Base-by-base conservation (phyloP, 805 yeast species). In the Ogataea paraovalis region DNA sequence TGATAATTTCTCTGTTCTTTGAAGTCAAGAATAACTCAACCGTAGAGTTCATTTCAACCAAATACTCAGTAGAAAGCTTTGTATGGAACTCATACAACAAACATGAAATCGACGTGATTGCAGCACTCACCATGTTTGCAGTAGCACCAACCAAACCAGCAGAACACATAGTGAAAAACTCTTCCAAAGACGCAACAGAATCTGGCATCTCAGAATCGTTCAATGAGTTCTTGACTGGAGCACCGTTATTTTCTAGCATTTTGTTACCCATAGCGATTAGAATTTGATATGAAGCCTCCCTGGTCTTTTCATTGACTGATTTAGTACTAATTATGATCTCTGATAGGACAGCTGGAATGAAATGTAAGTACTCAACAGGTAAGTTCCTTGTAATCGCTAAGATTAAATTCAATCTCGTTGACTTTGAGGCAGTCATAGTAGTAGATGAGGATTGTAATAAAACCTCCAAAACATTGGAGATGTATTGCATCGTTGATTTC, bases 61-160 rank as follows among this genome's bases (percentile, higher is more conserved):
- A 69, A 44, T 83, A 72, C 13, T 80, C 84, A 22, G 70, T 58
- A 12, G 82, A 78, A 51, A 94, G 73, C 33, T 73, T 70, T 45
- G 79, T 79, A 58, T 84, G 84, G 70, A 87, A 95, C 68, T 94
- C 97, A 67, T 82, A 92, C 36, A 94, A 75, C 40, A 92, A 70
- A 61, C 97, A 84, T 40, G 96, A 83, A 46, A 92, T 72, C 0
- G 97, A 95, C 6, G 96, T 90, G 57, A 94, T 82, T 2, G 92
- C 82, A n/a, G 98, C 97, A 60, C 96, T 87, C 28, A 94, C 87
- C 97, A 92, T 92, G 70, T 92, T 96, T 32, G 95, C 92, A 27
- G 94, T 79, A 54, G 86, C 83, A 48, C 97, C 97, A 33, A 94
- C 97, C 56, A 95, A 74, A 71, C 99, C 99, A 25, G 97, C 99